phyloP scores from a whole-genome alignment of 345 rosid genomes.

The Litchi chinensis region DNA sequence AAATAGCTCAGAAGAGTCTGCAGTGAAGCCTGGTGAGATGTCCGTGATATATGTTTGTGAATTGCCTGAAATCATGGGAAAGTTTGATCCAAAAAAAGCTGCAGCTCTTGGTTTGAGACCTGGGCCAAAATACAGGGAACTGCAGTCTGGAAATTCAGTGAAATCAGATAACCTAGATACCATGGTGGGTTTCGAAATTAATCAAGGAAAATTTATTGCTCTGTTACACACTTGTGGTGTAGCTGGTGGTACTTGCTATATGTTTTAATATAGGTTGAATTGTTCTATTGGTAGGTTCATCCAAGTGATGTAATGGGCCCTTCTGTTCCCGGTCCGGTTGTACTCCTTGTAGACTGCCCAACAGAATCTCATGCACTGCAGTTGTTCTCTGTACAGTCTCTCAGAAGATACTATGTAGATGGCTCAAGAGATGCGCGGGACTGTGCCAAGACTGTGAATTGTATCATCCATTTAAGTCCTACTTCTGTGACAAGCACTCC shows the following conservation, averaged over 20 bases:
- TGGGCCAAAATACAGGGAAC: slow-evolving; percentile 78
- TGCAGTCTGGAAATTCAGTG: slow-evolving; percentile 86
- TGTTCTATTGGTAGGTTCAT: slow-evolving; percentile 57
- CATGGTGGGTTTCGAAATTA: slow-evolving; percentile 53
- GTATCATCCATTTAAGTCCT: slow-evolving; percentile 87
- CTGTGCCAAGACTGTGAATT: slow-evolving; percentile 54
- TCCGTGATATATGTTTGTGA: slow-evolving; percentile 91
- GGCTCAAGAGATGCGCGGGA: slow-evolving; percentile 26
- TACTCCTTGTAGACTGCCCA: slow-evolving; percentile 90
- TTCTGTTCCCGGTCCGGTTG: slow-evolving; percentile 85
- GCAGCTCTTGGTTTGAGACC: slow-evolving; percentile 75
- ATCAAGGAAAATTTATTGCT: slow-evolving; percentile 1
- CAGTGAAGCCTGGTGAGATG: slow-evolving; percentile 63
- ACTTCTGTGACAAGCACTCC: slow-evolving; percentile 57
- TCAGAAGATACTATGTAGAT: slow-evolving; percentile 55
- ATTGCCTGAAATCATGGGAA: slow-evolving; percentile 82
- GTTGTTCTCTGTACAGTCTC: slow-evolving; percentile 50
- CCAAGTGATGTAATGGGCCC: slow-evolving; percentile 99
- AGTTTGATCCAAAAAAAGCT: slow-evolving; percentile 79
- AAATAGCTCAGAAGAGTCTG: slow-evolving; percentile 35
- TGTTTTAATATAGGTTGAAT: slow-evolving; percentile 13
- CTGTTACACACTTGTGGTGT: slow-evolving; percentile 7
- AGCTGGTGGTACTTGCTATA: slow-evolving; percentile 14
- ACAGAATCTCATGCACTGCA: slow-evolving; percentile 61
- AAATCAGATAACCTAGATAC: slow-evolving; percentile 66